phyloP scores from a whole-genome alignment of 306 rosid species.

The Lathyrus tuberosus region DNA sequence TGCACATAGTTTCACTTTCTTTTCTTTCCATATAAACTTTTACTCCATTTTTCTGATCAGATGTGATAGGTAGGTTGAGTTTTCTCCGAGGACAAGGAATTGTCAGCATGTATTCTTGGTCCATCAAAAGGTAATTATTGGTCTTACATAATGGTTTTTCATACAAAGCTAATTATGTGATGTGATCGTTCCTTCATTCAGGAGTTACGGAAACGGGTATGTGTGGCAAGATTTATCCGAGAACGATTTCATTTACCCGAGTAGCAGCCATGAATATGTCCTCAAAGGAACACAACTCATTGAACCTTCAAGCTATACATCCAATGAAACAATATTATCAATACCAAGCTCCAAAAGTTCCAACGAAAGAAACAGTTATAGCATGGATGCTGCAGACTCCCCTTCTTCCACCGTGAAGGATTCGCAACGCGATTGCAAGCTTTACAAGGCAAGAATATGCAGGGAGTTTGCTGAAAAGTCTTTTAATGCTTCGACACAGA shows the following conservation, averaged over 20 bases:
- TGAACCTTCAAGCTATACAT: conserved; percentile 48
- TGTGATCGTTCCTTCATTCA: conserved; percentile 2
- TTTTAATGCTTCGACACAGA: conserved; percentile 55
- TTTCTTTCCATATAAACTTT: not conserved
- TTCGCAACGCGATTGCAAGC: conserved; percentile 37
- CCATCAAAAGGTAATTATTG: conserved; percentile 55
- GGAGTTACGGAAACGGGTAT: conserved; percentile 63
- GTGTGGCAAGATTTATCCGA: conserved; percentile 78
- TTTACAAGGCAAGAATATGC: conserved; percentile 45
- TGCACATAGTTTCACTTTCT: too few species aligned
- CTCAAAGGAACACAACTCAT: conserved; percentile 59
- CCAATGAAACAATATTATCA: conserved; percentile 50
- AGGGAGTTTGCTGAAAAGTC: conserved; percentile 43
- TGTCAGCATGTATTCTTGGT: conserved; percentile 62
- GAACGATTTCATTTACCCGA: conserved; percentile 60
- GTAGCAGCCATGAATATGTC: conserved; percentile 64
- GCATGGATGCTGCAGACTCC: conserved; percentile 41
- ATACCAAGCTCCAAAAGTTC: conserved; percentile 51
- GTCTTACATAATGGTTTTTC: conserved; percentile 3
- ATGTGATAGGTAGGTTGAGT: conserved; percentile 58
- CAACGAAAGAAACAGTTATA: conserved; percentile 49
- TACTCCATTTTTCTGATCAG: conserved; percentile 39
- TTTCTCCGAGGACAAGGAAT: conserved; percentile 62
- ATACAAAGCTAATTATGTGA: not conserved
- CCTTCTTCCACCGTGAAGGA: conserved; percentile 39